Evolutionary conservation across 257 asterid genomes (phyloP).

Genomic region (Prunella vulgaris): DNA sequence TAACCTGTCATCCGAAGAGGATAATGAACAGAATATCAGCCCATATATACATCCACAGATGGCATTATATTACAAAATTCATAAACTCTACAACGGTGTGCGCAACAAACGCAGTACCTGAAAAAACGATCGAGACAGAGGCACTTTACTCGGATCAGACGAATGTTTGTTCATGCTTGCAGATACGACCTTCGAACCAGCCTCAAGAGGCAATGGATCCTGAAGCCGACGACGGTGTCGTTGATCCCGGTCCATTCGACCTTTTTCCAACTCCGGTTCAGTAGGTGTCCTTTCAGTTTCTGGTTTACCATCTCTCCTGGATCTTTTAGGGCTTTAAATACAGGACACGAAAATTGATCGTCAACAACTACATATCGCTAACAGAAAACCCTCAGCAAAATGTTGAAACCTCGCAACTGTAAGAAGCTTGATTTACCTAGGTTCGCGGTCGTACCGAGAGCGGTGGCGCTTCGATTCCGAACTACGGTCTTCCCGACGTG

Average conservation of each 20-base stretch:
- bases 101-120: conserved; percentile 39
- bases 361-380: background rate
- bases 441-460: conserved; percentile 77
- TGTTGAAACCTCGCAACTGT: background rate
- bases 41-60: conserved; percentile 6
- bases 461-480: conserved; percentile 65
- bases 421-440: conserved; percentile 44
- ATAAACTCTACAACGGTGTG: background rate
- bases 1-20: conserved; percentile 22
- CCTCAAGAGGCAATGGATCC: conserved; percentile 55
- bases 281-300: conserved; percentile 44
- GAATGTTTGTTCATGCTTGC: conserved; percentile 32
- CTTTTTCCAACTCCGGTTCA: conserved; percentile 32
- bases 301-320: conserved; percentile 66
- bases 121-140: conserved; percentile 49
- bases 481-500: conserved; percentile 67
- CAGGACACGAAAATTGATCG: conserved; percentile 14
- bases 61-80: background rate
- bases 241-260: conserved; percentile 38
- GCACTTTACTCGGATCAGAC: conserved; percentile 41
- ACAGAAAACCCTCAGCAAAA: background rate
- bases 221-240: conserved; percentile 44
- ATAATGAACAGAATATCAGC: conserved; percentile 19
- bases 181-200: conserved; percentile 44
- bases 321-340: conserved; percentile 77